A percentile compares a stretch with the other conserved stretches of the same genome.
Evolutionary conservation across 2,329 filamentous ascomycete species (phyloP).

Genomic region (Fusarium sp.): DNA sequence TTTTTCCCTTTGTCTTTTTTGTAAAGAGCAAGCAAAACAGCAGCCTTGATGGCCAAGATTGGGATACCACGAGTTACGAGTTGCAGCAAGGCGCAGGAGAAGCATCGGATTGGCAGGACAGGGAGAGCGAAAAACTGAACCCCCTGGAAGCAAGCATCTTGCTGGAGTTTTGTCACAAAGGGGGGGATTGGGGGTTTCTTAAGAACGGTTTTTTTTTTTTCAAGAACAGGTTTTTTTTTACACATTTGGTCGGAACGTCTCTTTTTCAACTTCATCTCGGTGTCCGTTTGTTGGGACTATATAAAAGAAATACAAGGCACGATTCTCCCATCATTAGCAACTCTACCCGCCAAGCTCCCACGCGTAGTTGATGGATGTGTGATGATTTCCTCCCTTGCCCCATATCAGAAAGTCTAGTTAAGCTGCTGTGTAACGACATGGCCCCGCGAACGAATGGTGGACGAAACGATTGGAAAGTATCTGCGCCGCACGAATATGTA

Average conservation of each 20-base stretch:
- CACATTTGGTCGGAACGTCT: constrained; percentile 17
- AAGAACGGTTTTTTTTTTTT: constrained; percentile 1
- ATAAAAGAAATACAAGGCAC: constrained; percentile 23
- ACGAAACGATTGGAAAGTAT: constrained; percentile 44
- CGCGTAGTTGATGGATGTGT: constrained; percentile 9
- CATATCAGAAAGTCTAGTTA: constrained; percentile 24
- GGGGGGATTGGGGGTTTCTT: constrained; percentile 13
- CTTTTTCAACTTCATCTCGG: constrained; percentile 13
- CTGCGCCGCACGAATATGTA: constrained; percentile 45
- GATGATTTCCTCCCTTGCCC: constrained; percentile 15
- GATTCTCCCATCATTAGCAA: constrained; percentile 24
- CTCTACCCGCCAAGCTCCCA: background rate
- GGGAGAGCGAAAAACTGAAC: constrained; percentile 4
- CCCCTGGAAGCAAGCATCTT: constrained; percentile 24
- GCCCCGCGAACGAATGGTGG: constrained; percentile 41
- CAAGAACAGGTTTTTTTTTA: background rate
- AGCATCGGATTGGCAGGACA: constrained; percentile 30
- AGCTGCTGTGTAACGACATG: constrained; percentile 36
- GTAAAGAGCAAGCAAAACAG: constrained; percentile 18
- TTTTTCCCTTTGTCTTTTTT: constrained; percentile 40
- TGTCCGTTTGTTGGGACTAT: constrained; percentile 20
- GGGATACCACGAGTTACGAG: constrained; percentile 36
- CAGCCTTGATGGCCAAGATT: constrained; percentile 31
- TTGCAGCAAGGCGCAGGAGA: constrained; percentile 41
- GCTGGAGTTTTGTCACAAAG: constrained; percentile 36